Conservation (phyloP, 768 basidiomycete genomes). For the Rubroboletus pulcherrimus region DNA sequence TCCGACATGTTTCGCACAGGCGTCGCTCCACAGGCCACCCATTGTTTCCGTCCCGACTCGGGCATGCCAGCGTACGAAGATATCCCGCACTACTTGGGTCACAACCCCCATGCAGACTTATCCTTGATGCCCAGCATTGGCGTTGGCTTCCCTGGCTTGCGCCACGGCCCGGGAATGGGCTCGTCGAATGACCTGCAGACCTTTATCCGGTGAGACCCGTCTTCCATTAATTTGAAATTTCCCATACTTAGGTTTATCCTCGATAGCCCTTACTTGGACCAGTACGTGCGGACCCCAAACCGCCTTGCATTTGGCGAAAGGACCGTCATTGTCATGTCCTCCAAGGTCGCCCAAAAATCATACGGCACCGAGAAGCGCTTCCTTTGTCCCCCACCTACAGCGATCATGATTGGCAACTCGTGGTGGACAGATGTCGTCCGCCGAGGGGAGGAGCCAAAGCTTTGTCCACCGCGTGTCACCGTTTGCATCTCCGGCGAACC, state of each 20-base stretch:
- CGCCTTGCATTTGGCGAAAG: slow-evolving; percentile 89
- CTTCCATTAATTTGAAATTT: slow-evolving; percentile 18
- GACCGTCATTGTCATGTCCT: slow-evolving; percentile 96
- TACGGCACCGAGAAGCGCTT: slow-evolving; percentile 97
- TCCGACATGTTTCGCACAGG: slow-evolving; percentile 57
- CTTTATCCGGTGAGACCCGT: slow-evolving; percentile 62
- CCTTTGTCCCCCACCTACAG: slow-evolving; percentile 91
- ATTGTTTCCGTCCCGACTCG: slow-evolving; percentile 52
- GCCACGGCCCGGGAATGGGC: slow-evolving; percentile 55
- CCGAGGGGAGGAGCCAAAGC: slow-evolving; percentile 69
- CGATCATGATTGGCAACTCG: slow-evolving; percentile 88
- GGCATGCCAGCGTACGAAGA: slow-evolving; percentile 53
- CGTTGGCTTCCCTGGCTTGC: slow-evolving; percentile 61
- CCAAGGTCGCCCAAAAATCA: slow-evolving; percentile 94
- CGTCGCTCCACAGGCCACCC: slow-evolving; percentile 69
- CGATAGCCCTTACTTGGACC: slow-evolving; percentile 72
- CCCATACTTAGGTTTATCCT: slow-evolving; percentile 11
- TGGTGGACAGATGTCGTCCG: slow-evolving; percentile 89
- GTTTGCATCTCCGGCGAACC: slow-evolving; percentile 92
- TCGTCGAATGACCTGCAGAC: slow-evolving; percentile 71
- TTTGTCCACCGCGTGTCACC: slow-evolving; percentile 75
- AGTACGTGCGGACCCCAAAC: slow-evolving; percentile 81
- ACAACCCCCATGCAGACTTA: slow-evolving; percentile 53
- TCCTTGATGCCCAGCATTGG: slow-evolving; percentile 60
- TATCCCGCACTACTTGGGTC: slow-evolving; percentile 52